Evolutionary conservation across 345 rosid genomes (phyloP).

Genomic region (Brassica juncea): DNA sequence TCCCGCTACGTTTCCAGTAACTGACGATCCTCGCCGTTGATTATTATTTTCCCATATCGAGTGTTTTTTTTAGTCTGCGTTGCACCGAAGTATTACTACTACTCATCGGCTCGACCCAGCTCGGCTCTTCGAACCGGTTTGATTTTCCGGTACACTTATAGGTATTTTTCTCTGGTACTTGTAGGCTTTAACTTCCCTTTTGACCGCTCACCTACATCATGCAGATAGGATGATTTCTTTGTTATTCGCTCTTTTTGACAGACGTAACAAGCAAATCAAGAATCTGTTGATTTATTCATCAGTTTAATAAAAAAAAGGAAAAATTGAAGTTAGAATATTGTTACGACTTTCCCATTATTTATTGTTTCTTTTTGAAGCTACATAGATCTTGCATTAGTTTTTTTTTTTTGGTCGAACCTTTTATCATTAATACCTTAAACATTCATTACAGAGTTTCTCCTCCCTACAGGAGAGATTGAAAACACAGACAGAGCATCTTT

Average conservation of each 20-base stretch:
- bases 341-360: background rate
- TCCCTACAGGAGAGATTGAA: too few species aligned
- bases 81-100: background rate
- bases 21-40: constrained; percentile 49
- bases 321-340: too few species aligned
- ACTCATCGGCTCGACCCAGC: constrained; percentile 24
- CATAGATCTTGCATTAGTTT: background rate
- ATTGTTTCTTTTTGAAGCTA: background rate
- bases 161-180: constrained; percentile 13
- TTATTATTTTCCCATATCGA: constrained; percentile 15
- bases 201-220: constrained; percentile 18
- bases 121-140: constrained; percentile 22
- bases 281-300: constrained; percentile 11
- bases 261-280: constrained; percentile 39
- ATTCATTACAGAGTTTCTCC: too few species aligned
- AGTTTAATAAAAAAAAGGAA: background rate
- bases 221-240: constrained; percentile 9
- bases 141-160: constrained; percentile 12
- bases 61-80: background rate
- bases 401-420: too few species aligned
- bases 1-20: constrained; percentile 18
- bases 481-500: too few species aligned
- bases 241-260: constrained; percentile 21
- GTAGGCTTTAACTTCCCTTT: constrained; percentile 29
- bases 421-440: too few species aligned